phyloP scores from a whole-genome alignment of 768 basidiomycete genomes.

The Termitomyces sp. region DNA sequence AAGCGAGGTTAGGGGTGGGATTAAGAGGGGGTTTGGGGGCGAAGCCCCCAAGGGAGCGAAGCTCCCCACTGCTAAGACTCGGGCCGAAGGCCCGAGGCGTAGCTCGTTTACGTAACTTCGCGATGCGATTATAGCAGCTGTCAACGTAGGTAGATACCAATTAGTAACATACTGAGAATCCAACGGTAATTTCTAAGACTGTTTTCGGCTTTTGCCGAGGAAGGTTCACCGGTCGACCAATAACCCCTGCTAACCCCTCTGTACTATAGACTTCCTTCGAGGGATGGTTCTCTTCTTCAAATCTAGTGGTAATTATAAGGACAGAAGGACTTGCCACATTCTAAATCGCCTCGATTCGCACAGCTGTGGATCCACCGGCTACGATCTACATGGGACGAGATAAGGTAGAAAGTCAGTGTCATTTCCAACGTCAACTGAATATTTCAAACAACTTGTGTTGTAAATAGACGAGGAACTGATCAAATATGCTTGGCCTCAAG shows the following conservation, averaged over 20 bases:
- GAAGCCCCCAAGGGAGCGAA: too few species aligned
- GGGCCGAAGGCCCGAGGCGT: too few species aligned
- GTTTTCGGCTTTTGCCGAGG: background rate
- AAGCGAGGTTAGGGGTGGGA: too few species aligned
- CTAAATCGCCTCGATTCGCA: background rate
- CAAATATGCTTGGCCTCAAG: slow-evolving; percentile 85
- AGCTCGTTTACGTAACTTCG: too few species aligned
- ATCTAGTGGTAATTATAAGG: slow-evolving; percentile 29
- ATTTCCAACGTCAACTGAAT: background rate
- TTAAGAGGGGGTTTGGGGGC: too few species aligned
- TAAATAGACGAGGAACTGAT: slow-evolving; percentile 91
- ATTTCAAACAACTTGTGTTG: background rate
- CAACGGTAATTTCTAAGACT: too few species aligned
- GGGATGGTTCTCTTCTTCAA: slow-evolving; percentile 51
- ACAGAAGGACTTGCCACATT: background rate
- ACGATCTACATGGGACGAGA: slow-evolving; percentile 94
- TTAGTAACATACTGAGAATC: too few species aligned
- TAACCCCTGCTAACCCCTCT: background rate
- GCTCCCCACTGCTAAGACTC: too few species aligned
- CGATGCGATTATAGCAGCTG: too few species aligned
- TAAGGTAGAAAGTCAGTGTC: slow-evolving; percentile 84
- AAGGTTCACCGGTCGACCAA: background rate
- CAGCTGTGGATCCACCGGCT: slow-evolving; percentile 59
- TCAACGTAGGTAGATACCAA: too few species aligned
- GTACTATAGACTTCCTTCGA: background rate